Percentiles rank a stretch among this genome's conserved stretches.
Conservation (phyloP, 1,284 basidiomycete species). For the Apiotrichum sp. region DNA sequence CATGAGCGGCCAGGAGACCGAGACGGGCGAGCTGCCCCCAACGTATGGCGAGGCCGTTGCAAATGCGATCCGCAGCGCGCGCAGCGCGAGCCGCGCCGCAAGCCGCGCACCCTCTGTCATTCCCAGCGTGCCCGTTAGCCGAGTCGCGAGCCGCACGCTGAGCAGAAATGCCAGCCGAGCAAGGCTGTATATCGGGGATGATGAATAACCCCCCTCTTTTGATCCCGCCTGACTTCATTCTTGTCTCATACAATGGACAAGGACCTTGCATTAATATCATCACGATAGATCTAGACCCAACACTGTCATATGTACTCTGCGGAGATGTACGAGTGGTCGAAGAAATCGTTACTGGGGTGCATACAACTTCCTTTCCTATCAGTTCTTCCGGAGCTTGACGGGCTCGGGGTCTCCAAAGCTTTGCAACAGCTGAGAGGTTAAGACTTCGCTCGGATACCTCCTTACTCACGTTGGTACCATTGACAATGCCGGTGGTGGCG, state of each 20-base stretch:
- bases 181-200: neutral
- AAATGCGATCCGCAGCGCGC: slow-evolving; percentile 15
- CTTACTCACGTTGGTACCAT: slow-evolving; percentile 49
- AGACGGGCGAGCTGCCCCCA: slow-evolving; percentile 61
- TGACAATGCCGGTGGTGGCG: slow-evolving; percentile 81
- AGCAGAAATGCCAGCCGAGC: slow-evolving; percentile 2
- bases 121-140: neutral
- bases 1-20: slow-evolving; percentile 58
- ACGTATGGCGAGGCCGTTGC: slow-evolving; percentile 52
- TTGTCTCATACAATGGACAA: neutral
- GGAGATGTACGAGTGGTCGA: too few species aligned
- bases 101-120: neutral
- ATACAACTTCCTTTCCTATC: too few species aligned
- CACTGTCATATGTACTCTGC: neutral
- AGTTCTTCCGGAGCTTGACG: slow-evolving; percentile 2
- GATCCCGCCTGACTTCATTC: neutral
- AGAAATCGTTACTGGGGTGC: too few species aligned
- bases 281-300: neutral
- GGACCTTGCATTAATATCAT: neutral
- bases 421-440: slow-evolving; percentile 16
- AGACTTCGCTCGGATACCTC: too few species aligned
- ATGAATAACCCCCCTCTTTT: neutral
- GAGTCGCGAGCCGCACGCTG: neutral
- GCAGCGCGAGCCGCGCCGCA: slow-evolving; percentile 3
- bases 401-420: slow-evolving; percentile 16